phyloP scores from a whole-genome alignment of 176 grass and related monocot genomes.

The Zoysia pacifica region DNA sequence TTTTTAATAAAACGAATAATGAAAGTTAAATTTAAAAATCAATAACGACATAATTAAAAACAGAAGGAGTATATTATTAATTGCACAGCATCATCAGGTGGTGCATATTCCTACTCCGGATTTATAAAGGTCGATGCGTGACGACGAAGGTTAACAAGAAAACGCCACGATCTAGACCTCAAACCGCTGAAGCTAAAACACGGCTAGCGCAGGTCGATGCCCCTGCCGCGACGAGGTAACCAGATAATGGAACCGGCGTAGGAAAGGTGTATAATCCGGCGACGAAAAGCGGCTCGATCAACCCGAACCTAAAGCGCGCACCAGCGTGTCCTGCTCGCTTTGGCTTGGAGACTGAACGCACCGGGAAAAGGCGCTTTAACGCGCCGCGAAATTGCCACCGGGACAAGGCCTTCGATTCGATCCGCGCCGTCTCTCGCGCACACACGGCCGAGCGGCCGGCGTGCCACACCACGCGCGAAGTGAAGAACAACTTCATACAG shows the following conservation, averaged over 20 bases:
- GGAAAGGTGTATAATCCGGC: not conserved
- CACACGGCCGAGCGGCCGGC: too few species aligned
- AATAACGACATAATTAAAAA: too few species aligned
- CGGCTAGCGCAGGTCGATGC: too few species aligned
- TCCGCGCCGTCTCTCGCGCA: too few species aligned
- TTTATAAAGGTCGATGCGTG: not conserved
- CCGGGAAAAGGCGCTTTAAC: constrained; percentile 16
- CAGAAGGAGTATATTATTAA: not conserved
- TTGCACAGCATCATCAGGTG: not conserved
- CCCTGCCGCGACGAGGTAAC: too few species aligned
- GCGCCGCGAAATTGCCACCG: constrained; percentile 34
- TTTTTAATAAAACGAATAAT: too few species aligned
- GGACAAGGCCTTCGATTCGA: constrained; percentile 18
- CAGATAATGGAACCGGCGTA: not conserved
- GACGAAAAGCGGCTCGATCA: not conserved
- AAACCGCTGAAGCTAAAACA: too few species aligned
- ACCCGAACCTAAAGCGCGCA: not conserved
- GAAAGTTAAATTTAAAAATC: too few species aligned
- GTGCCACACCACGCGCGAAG: too few species aligned
- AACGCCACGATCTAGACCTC: too few species aligned
- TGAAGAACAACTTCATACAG: too few species aligned
- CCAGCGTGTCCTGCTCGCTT: constrained; percentile 21
- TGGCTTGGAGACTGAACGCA: constrained; percentile 23
- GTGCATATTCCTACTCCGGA: not conserved
- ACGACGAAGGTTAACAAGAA: too few species aligned